Percentiles rank a stretch among this genome's conserved stretches.
Evolutionary conservation across 2,329 filamentous ascomycete species (phyloP).

Genomic region (Pseudopyricularia cyperi): DNA sequence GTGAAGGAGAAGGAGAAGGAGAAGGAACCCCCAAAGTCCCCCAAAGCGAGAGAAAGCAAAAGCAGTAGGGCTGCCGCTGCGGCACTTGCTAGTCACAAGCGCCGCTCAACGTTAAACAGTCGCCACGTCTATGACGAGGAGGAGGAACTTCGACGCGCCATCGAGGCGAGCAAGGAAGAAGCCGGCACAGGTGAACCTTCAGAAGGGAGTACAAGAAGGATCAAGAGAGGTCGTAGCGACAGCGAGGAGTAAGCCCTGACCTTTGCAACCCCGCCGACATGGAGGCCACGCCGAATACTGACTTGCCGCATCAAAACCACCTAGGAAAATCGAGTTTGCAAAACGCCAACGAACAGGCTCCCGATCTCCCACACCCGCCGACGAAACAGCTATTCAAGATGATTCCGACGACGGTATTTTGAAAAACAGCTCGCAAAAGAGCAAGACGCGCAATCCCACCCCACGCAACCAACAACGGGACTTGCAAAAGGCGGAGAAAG

Average conservation of each 20-base stretch:
- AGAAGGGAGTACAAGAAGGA: conserved; percentile 44
- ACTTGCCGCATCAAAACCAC: conserved; percentile 11
- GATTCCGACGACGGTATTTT: conserved; percentile 56
- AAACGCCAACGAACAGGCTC: conserved; percentile 82
- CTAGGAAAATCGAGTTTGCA: conserved; percentile 53
- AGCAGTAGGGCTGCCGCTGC: conserved; percentile 37
- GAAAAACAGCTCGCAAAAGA: conserved; percentile 41
- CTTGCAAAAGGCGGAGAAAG: conserved; percentile 41
- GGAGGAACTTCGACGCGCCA: conserved; percentile 72
- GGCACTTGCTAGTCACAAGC: conserved; percentile 49
- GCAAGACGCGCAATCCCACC: conserved; percentile 37
- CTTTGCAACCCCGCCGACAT: conserved; percentile 5
- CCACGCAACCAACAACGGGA: conserved; percentile 42
- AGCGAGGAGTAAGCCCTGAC: conserved; percentile 72
- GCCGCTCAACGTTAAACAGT: conserved; percentile 95
- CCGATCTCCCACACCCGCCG: conserved; percentile 50
- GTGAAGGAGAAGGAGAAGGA: conserved; percentile 28
- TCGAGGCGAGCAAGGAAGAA: conserved; percentile 90
- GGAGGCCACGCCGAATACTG: neutral
- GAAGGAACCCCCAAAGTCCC: conserved; percentile 46
- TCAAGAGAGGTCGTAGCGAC: conserved; percentile 77
- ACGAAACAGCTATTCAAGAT: conserved; percentile 33
- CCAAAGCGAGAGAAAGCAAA: conserved; percentile 40
- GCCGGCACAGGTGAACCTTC: conserved; percentile 40
- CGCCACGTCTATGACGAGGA: conserved; percentile 92